Percentiles rank a stretch among this genome's conserved stretches.
phyloP scores from a whole-genome alignment of 805 yeast genomes.

The Lipomyces yamadae region DNA sequence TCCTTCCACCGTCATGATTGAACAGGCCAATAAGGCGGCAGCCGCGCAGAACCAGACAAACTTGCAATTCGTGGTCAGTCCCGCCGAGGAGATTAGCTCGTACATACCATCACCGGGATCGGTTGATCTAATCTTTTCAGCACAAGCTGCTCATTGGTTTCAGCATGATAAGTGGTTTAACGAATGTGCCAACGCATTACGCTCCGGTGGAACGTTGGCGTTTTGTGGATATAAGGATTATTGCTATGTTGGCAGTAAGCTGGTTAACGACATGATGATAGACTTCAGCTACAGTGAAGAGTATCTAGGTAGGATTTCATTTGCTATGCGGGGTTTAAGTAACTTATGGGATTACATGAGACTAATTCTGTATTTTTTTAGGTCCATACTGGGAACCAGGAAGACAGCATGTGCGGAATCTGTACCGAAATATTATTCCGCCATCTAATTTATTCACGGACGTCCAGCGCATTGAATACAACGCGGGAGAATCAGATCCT shows the following conservation, averaged over 20 bases:
- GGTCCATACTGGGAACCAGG: conserved; percentile 88
- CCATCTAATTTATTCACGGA: conserved; percentile 53
- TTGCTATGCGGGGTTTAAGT: neutral
- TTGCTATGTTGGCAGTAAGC: conserved; percentile 55
- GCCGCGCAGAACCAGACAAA: conserved; percentile 37
- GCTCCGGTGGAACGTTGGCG: conserved; percentile 69
- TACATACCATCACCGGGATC: conserved; percentile 41
- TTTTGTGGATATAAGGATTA: conserved; percentile 84
- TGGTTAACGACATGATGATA: conserved; percentile 59
- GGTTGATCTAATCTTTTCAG: conserved; percentile 74
- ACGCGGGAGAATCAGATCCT: conserved; percentile 38
- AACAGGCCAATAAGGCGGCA: conserved; percentile 48
- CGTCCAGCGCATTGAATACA: conserved; percentile 38
- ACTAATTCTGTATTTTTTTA: conserved; percentile 48
- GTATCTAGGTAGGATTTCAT: conserved; percentile 36
- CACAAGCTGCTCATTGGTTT: conserved; percentile 89
- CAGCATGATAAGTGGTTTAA: conserved; percentile 59
- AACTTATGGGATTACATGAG: neutral
- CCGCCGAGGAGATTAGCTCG: conserved; percentile 39
- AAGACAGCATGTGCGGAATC: conserved; percentile 55
- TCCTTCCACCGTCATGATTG: conserved; percentile 61
- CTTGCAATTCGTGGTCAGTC: conserved; percentile 18
- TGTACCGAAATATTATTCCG: conserved; percentile 52
- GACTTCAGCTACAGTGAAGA: conserved; percentile 58
- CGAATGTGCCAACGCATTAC: conserved; percentile 56